These are phyloP conservation scores for Wickerhamiella dianesei DNA, from an alignment of 805 yeast species.

Conservation along the genomic window DNA sequence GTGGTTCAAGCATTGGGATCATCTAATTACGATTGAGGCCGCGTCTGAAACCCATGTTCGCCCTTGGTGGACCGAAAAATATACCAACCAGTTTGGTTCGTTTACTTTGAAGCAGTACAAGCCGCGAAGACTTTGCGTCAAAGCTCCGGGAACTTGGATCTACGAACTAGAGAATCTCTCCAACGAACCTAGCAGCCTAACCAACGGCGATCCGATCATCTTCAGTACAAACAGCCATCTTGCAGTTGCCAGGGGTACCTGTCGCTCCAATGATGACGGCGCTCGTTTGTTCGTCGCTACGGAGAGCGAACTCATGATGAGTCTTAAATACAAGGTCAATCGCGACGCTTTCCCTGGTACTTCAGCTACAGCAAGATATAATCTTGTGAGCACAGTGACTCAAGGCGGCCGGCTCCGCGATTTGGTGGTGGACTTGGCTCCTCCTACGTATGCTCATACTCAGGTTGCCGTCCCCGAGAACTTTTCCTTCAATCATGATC, in stretches of 20 bases:
- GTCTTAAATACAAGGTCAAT: constrained; percentile 48
- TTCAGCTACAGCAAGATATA: constrained; percentile 33
- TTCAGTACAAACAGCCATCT: constrained; percentile 35
- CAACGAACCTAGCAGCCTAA: neutral
- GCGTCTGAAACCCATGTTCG: neutral
- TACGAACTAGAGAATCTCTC: neutral
- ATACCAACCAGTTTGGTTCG: neutral
- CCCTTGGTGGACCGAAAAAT: neutral
- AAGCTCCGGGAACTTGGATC: neutral
- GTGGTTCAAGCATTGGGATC: constrained; percentile 2
- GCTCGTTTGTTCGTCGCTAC: neutral
- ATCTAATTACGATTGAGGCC: neutral
- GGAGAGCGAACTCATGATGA: constrained; percentile 5
- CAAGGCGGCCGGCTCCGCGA: constrained; percentile 27
- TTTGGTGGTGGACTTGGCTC: constrained; percentile 36
- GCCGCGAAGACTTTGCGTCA: neutral
- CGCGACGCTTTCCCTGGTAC: neutral
- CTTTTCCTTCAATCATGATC: constrained; percentile 53
- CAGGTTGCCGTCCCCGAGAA: neutral
- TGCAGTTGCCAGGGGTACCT: constrained; percentile 3
- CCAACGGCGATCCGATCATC: neutral
- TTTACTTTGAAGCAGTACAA: neutral
- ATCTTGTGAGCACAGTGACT: constrained; percentile 54
- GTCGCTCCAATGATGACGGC: neutral
- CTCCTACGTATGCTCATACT: constrained; percentile 7